These are phyloP conservation scores for Penicillium sp. DNA, from an alignment of 2,329 filamentous ascomycete genomes.

Conservation along the genomic window DNA sequence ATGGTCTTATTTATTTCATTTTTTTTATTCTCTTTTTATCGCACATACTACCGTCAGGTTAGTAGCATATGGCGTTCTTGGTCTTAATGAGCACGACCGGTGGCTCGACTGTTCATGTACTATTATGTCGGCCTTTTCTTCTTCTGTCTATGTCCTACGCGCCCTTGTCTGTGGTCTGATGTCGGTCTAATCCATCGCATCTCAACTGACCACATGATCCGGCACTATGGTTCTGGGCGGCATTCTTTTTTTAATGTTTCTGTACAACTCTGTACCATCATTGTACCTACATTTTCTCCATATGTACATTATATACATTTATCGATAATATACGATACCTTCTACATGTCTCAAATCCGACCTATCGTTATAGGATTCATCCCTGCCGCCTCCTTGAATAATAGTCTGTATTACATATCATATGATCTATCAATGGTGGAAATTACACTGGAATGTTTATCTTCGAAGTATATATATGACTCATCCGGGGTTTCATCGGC, in stretches of 20 bases:
- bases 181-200: background rate
- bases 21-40: slow-evolving; percentile 1
- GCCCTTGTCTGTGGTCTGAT: background rate
- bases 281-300: background rate
- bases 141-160: background rate
- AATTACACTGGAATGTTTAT: background rate
- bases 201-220: background rate
- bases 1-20: slow-evolving; percentile 5
- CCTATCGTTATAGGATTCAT: background rate
- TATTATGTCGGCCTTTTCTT: slow-evolving; percentile 1
- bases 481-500: slow-evolving; percentile 29
- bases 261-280: background rate
- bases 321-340: background rate
- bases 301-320: slow-evolving; percentile 5
- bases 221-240: slow-evolving; percentile 4
- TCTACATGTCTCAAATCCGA: background rate
- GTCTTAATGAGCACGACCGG: slow-evolving; percentile 11
- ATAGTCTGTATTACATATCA: background rate
- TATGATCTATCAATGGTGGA: background rate
- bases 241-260: background rate
- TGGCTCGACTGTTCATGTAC: slow-evolving; percentile 2
- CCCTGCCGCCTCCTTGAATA: background rate
- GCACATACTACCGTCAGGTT: slow-evolving; percentile 6
- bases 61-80: slow-evolving; percentile 7
- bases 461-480: slow-evolving; percentile 13